Evolutionary conservation across 345 rosid species (phyloP), one percentile per base, ranked within the genome.

Genomic region (Gossypium mustelinum): DNA sequence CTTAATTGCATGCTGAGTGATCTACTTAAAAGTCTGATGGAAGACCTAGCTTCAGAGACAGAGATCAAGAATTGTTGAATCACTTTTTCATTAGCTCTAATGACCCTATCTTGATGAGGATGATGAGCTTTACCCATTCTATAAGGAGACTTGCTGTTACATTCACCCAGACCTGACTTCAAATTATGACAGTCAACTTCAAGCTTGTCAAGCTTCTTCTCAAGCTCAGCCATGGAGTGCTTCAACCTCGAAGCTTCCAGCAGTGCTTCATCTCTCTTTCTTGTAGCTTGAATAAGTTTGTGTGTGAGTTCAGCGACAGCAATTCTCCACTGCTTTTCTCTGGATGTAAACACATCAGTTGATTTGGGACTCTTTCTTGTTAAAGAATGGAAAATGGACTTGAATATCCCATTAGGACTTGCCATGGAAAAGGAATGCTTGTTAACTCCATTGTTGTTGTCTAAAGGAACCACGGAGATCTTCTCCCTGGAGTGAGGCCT

Each of bases 181-280:
- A 95, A 85, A 67, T 85, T 82, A 52, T 86, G 94, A 60, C 97
- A 91, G 56, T 90, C 89, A 74, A 89, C 81, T 78, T 95, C 98
- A 43, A 95, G 98, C 79, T 85, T 89, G 79, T 86, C 88, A 58
- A 95, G 97, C 73, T 95, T 95, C 80, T 89, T 93, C 84, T 95
- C 99, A n/a, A 95, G 94, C 79, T 95, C 98, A 43, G 87, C 73
- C 97, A 93, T 91, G 54, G 99, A 88, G 17, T 87, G 55, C 72
- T 91, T 95, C 43, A 95, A 83, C 79, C 84, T 88, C 1, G 93
- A 90, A 74, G 93, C 93, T 82, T 95, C 97, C 22, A 77, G 79
- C 16, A 91, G 59, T 1, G 98, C 98, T 78, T 86, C 99, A 57
- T 95, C 98, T 70, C 90, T 84, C 86, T 84, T 90, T 75, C 93